Conservation (phyloP, 2,329 filamentous ascomycete genomes). For the Aspergillus tubingensis region DNA sequence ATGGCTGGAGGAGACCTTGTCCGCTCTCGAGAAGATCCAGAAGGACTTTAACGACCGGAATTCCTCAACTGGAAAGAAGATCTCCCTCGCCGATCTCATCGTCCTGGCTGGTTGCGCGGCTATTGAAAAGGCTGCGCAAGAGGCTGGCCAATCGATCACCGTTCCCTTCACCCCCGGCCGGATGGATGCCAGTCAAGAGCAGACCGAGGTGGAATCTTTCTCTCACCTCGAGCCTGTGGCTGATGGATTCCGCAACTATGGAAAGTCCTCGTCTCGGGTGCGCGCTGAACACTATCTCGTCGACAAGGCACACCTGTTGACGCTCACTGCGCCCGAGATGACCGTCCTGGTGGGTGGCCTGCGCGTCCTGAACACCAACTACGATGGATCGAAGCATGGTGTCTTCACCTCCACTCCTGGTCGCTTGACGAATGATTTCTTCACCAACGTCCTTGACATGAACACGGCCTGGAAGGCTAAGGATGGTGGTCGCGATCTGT, state of each 20-base stretch:
- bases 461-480: conserved; percentile 64
- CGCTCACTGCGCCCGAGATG: conserved; percentile 69
- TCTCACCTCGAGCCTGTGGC: conserved; percentile 65
- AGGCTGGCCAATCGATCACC: conserved; percentile 44
- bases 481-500: conserved; percentile 56
- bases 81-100: conserved; percentile 77
- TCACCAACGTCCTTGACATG: conserved; percentile 74
- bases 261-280: conserved; percentile 61
- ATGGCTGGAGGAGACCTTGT: conserved; percentile 64
- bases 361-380: conserved; percentile 70
- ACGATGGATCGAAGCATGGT: conserved; percentile 66
- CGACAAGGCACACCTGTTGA: conserved; percentile 71
- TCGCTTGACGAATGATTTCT: conserved; percentile 76
- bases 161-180: conserved; percentile 76
- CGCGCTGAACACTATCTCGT: conserved; percentile 69
- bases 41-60: conserved; percentile 60
- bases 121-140: conserved; percentile 67
- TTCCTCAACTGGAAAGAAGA: conserved; percentile 62
- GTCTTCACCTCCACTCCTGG: conserved; percentile 70
- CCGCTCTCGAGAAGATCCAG: conserved; percentile 65
- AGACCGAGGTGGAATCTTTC: conserved; percentile 69
- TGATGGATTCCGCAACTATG: conserved; percentile 83
- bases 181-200: conserved; percentile 68
- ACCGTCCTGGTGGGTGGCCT: conserved; percentile 72
- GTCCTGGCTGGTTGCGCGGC: conserved; percentile 72